Conservation (phyloP, 495 filamentous ascomycete species). For the Aspergillus cavernicola region DNA sequence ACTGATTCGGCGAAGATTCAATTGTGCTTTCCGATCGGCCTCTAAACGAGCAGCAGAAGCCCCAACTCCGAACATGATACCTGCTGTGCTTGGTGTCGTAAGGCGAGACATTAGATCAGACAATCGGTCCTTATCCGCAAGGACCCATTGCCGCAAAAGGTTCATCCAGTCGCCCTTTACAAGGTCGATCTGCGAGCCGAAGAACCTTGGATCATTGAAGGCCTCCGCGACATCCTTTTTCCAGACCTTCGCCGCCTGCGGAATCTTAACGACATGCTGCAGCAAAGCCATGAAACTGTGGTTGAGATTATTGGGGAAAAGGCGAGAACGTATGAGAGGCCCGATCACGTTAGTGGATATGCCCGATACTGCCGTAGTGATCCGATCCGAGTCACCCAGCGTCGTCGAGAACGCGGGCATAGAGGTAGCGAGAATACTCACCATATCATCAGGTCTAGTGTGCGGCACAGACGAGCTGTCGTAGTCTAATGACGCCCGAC, state of each 20-base stretch:
- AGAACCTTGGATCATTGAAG: conserved; percentile 86
- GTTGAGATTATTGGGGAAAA: conserved; percentile 83
- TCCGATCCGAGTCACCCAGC: conserved; percentile 79
- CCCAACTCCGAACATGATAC: conserved; percentile 96
- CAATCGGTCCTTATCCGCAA: conserved; percentile 85
- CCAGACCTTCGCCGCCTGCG: conserved; percentile 83
- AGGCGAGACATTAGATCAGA: conserved; percentile 74
- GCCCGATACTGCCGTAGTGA: conserved; percentile 67
- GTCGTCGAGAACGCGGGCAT: conserved; percentile 82
- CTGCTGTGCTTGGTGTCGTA: conserved; percentile 84
- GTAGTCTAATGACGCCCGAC: conserved; percentile 44
- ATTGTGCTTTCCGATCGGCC: conserved; percentile 87
- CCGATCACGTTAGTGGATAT: conserved; percentile 82
- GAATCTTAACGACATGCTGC: conserved; percentile 69
- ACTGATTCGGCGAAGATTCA: conserved; percentile 81
- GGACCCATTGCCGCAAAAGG: conserved; percentile 74
- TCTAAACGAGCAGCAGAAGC: conserved; percentile 91
- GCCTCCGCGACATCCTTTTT: conserved; percentile 89
- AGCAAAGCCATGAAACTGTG: conserved; percentile 66
- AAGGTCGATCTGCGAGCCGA: conserved; percentile 59
- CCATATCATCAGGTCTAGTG: conserved; percentile 65
- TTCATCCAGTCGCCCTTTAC: conserved; percentile 75
- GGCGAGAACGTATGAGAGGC: conserved; percentile 77
- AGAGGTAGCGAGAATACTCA: conserved; percentile 72
- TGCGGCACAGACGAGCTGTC: conserved; percentile 35